phyloP scores from a whole-genome alignment of 2,329 filamentous ascomycete species.

The Sarocladiaceae sp. region DNA sequence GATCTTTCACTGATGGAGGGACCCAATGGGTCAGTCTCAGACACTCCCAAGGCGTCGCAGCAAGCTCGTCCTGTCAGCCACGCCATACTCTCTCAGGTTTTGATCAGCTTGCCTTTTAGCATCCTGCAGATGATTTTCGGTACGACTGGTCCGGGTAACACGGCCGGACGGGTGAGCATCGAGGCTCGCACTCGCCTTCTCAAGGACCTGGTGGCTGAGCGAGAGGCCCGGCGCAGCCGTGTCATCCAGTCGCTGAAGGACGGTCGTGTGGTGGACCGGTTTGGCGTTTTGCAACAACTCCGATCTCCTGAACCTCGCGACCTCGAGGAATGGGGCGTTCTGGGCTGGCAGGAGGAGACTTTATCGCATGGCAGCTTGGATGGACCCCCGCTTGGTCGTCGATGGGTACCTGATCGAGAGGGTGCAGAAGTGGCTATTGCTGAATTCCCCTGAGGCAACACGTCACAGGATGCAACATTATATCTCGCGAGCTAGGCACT shows the following conservation, averaged over 20 bases:
- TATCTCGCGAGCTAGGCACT: too few relatives aligned
- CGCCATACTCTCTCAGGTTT: slow-evolving; percentile 54
- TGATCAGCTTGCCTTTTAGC: slow-evolving; percentile 64
- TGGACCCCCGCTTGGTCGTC: slow-evolving; percentile 27
- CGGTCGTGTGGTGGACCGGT: slow-evolving; percentile 15
- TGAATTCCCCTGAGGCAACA: slow-evolving; percentile 1
- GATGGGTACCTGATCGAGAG: slow-evolving; percentile 25
- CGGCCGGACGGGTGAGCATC: slow-evolving; percentile 42
- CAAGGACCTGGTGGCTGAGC: slow-evolving; percentile 45
- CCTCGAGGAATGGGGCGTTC: slow-evolving; percentile 36
- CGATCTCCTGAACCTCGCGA: slow-evolving; percentile 31
- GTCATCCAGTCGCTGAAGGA: slow-evolving; percentile 36
- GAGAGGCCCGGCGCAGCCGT: slow-evolving; percentile 48
- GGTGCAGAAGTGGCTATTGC: not conserved
- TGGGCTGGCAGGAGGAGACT: slow-evolving; percentile 41
- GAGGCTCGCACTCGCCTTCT: slow-evolving; percentile 43
- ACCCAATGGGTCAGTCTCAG: slow-evolving; percentile 20
- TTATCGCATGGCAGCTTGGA: slow-evolving; percentile 20
- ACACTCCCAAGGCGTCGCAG: slow-evolving; percentile 21
- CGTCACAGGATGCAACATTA: too few relatives aligned
- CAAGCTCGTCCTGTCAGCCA: slow-evolving; percentile 29
- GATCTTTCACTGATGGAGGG: slow-evolving; percentile 43
- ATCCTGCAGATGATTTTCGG: slow-evolving; percentile 61
- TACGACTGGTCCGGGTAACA: slow-evolving; percentile 44
- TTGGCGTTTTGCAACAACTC: slow-evolving; percentile 15